These are phyloP conservation scores for Metschnikowia cerradonensis DNA, from an alignment of 805 yeast species.

Conservation along the genomic window DNA sequence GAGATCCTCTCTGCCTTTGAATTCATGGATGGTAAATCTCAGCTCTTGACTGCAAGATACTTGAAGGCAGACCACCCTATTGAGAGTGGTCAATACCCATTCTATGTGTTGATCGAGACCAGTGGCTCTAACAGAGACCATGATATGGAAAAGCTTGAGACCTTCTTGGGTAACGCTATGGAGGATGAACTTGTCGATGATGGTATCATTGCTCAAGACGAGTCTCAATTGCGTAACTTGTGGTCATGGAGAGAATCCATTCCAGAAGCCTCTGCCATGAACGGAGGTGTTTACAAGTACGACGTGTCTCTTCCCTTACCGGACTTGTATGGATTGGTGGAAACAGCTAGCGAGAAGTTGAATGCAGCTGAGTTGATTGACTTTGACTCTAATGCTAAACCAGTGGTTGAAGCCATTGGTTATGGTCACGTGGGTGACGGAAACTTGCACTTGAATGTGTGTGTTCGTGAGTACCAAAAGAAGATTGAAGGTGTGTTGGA, in stretches of 20 bases:
- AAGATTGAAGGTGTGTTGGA: constrained; percentile 78
- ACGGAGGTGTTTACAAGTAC: constrained; percentile 95
- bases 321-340: constrained; percentile 77
- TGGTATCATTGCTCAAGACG: constrained; percentile 96
- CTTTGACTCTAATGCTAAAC: constrained; percentile 55
- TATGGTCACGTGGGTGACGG: constrained; percentile 99
- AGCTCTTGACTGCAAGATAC: constrained; percentile 57
- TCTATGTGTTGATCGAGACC: constrained; percentile 88
- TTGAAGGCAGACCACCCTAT: constrained; percentile 69
- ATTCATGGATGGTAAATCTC: constrained; percentile 80
- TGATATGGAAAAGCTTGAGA: constrained; percentile 84
- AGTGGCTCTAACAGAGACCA: constrained; percentile 94
- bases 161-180: constrained; percentile 79
- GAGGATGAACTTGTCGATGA: constrained; percentile 81
- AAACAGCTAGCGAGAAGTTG: constrained; percentile 65
- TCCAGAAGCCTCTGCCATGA: constrained; percentile 80
- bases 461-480: constrained; percentile 78
- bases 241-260: constrained; percentile 97
- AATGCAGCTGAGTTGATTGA: constrained; percentile 55
- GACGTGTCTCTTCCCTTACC: constrained; percentile 89
- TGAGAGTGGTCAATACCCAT: constrained; percentile 72
- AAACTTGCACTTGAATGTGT: constrained; percentile 88
- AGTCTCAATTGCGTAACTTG: constrained; percentile 71
- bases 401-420: constrained; percentile 87
- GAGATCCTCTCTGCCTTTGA: constrained; percentile 92